Base-by-base conservation (phyloP, 495 filamentous ascomycete species). In the Geoglossum glabrum region DNA sequence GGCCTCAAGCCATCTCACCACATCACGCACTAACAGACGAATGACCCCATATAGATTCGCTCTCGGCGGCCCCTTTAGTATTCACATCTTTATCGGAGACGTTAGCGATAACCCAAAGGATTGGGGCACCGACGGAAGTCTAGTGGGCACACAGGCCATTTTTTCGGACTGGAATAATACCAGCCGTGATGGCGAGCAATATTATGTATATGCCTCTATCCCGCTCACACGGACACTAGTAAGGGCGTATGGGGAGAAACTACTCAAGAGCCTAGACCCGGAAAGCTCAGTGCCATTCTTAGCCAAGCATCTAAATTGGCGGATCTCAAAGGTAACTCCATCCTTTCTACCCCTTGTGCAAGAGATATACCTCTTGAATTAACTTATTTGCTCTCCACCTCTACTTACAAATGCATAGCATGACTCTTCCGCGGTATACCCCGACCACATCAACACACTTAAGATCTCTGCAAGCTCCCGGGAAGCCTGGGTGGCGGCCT, bases 81-180 rank as follows among this genome's bases (percentile, higher is more conserved):
- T 86, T 54, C 76, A 77, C 61, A 63, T 86, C 55, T 86, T 84
- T 68, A 61, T 84, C 17, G 80, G 81, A 11, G 63, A 68, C 1
- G 64, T 70, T 4, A 67, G 69, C n/a, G 30, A 55, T 3, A 67
- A 77, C 51, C 61, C 71, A 0, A 57, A 56, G 7, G 57, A 60
- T 1, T 81, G 77, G 74, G 61, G 68, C 13, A 63, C 64, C 34
- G 69, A 72, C 4, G 58, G 64, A 4, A 75, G 66, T 54, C 70
- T 77, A 21, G 68, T 82, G 3, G 82, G 79, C 7, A 74, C 76
- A 7, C 71, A 79, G 52, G 71, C 71, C 5, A 69, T 84, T 9
- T 80, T 84, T 59, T 62, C 60, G 5, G 54, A 52, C 27, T 0
- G 30, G 1, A 2, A 2, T 13, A 19, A 9, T 4, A 27, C 49